A percentile compares a stretch with the other conserved stretches of the same genome.
Evolutionary conservation across 2,329 filamentous ascomycete species (phyloP).

Genomic region (Amphichorda felina): DNA sequence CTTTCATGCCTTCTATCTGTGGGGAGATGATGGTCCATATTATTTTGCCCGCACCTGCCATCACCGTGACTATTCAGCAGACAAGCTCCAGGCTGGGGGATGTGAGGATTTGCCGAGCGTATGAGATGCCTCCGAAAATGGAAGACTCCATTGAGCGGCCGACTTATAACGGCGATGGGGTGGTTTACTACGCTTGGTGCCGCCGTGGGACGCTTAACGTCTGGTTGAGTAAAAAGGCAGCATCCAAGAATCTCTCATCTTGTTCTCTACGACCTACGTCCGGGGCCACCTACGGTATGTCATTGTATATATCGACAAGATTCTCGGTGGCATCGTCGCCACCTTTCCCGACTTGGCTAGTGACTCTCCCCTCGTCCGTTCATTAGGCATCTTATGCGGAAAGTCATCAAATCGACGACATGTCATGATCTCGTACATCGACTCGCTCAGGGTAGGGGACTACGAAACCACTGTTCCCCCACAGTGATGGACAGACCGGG

Average conservation of each 20-base stretch:
- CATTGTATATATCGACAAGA: constrained; percentile 50
- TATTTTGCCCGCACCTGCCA: too few species aligned
- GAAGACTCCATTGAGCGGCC: too few species aligned
- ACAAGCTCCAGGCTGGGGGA: too few species aligned
- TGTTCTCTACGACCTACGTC: constrained; percentile 56
- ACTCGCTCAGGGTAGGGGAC: constrained; percentile 50
- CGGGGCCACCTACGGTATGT: constrained; percentile 60
- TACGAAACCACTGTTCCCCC: constrained; percentile 50
- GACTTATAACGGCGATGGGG: constrained; percentile 46
- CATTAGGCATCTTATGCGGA: constrained; percentile 48
- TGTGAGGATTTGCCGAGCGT: background rate
- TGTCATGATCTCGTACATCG: constrained; percentile 60
- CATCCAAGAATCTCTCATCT: constrained; percentile 61
- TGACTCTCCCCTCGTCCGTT: constrained; percentile 55
- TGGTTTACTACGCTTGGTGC: constrained; percentile 54
- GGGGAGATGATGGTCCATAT: too few species aligned
- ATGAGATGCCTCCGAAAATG: too few species aligned
- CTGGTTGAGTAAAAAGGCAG: constrained; percentile 60
- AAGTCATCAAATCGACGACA: constrained; percentile 59
- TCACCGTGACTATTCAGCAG: too few species aligned
- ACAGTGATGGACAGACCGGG: constrained; percentile 64
- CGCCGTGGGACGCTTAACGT: constrained; percentile 53
- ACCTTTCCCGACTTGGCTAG: constrained; percentile 58
- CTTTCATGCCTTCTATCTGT: background rate
- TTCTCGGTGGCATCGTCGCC: constrained; percentile 51